Percentiles rank a stretch among this genome's conserved stretches.
Evolutionary conservation across 805 yeast species (phyloP).

Genomic region (Cyberlindnera misumaiensis): DNA sequence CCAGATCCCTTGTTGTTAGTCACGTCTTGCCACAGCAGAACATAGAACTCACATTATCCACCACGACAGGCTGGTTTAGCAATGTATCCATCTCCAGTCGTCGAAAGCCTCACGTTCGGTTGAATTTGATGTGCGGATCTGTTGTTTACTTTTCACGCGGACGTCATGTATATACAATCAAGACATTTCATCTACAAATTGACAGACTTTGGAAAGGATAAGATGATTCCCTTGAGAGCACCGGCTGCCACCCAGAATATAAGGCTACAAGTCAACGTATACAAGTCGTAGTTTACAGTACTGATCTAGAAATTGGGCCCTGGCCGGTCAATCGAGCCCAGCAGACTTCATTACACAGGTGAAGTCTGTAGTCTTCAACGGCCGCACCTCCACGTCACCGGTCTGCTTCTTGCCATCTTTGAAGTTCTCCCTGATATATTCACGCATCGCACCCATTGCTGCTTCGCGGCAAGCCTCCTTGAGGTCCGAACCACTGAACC

Average conservation of each 20-base stretch:
- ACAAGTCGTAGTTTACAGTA: no score
- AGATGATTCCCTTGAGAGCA: no score
- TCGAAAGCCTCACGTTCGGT: no score
- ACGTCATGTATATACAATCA: no score
- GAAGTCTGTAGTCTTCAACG: constrained; percentile 57
- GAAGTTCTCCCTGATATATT: constrained; percentile 58
- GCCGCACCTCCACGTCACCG: constrained; percentile 44
- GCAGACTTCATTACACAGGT: constrained; percentile 2
- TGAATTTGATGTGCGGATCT: neutral
- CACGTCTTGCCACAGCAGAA: neutral
- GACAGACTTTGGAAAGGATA: no score
- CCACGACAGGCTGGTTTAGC: constrained; percentile 65
- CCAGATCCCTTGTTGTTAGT: constrained; percentile 58
- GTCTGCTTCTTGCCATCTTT: constrained; percentile 24
- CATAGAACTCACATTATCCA: constrained; percentile 44
- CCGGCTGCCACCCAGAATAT: no score
- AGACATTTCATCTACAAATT: no score
- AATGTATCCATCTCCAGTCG: constrained; percentile 17
- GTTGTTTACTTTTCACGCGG: constrained; percentile 8
- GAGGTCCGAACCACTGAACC: constrained; percentile 85
- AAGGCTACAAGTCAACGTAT: no score
- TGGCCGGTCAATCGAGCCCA: constrained; percentile 2
- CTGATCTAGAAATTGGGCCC: no score
- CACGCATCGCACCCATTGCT: constrained; percentile 82
- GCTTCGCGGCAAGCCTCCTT: constrained; percentile 92